These are phyloP conservation scores for Achaetomium macrosporum DNA, from an alignment of 2,329 filamentous ascomycete species.

Conservation along the genomic window DNA sequence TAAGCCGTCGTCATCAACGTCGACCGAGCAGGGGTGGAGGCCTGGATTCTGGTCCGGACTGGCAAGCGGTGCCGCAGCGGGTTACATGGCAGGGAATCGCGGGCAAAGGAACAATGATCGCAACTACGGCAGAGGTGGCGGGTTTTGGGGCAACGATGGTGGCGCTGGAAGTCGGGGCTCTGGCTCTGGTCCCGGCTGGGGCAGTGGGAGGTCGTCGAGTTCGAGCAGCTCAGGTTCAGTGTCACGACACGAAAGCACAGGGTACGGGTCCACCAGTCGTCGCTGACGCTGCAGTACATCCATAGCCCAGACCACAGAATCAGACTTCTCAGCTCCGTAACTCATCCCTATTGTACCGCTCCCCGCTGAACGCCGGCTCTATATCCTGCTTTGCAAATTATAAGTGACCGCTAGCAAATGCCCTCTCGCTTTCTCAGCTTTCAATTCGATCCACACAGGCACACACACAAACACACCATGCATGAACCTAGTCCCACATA, in stretches of 20 bases:
- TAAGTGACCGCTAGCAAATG: conserved; percentile 1
- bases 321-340: conserved; percentile 9
- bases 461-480: neutral
- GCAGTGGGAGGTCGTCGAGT: conserved; percentile 30
- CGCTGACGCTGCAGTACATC: conserved; percentile 34
- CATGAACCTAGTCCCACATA: conserved; percentile 14
- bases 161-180: conserved; percentile 27
- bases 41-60: conserved; percentile 71
- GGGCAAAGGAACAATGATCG: conserved; percentile 33
- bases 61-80: conserved; percentile 63
- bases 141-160: conserved; percentile 9
- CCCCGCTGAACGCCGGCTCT: conserved; percentile 7
- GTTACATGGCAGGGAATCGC: conserved; percentile 54
- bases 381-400: conserved; percentile 14
- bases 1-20: conserved; percentile 8
- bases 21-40: conserved; percentile 49
- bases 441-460: neutral
- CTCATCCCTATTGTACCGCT: conserved; percentile 2
- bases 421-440: neutral
- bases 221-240: conserved; percentile 28
- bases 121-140: conserved; percentile 17
- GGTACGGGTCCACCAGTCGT: conserved; percentile 64
- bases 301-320: neutral
- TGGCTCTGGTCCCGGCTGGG: conserved; percentile 29
- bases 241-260: conserved; percentile 60